A percentile compares a stretch with the other conserved stretches of the same genome.
Evolutionary conservation across 805 yeast genomes (phyloP).

Genomic region (Candida maltosa): DNA sequence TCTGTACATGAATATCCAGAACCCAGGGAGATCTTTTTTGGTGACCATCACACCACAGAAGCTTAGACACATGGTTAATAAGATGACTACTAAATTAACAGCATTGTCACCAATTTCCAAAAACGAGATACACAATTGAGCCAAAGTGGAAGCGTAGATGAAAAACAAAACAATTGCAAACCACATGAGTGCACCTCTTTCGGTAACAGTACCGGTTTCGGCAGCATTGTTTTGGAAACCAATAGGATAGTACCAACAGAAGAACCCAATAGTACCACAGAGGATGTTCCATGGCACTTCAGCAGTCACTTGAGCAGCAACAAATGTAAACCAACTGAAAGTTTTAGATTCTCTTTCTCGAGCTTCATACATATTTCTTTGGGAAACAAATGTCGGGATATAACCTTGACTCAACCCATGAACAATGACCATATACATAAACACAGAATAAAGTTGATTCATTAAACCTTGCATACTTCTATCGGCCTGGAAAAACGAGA

Average conservation of each 20-base stretch:
- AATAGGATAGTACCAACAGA: constrained; percentile 63
- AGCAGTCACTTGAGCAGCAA: constrained; percentile 36
- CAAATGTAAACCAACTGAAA: constrained; percentile 33
- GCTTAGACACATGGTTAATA: constrained; percentile 31
- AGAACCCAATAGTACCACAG: constrained; percentile 39
- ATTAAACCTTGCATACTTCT: constrained; percentile 58
- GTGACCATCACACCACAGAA: constrained; percentile 37
- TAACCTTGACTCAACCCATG: constrained; percentile 37
- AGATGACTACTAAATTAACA: constrained; percentile 24
- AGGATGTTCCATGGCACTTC: constrained; percentile 47
- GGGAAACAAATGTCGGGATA: constrained; percentile 40
- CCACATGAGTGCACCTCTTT: constrained; percentile 39
- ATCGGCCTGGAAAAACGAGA: constrained; percentile 46
- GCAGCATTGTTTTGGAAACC: constrained; percentile 49
- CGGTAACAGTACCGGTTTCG: constrained; percentile 33
- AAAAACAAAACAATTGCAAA: constrained; percentile 20
- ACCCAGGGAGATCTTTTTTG: constrained; percentile 27
- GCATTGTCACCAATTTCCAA: constrained; percentile 30
- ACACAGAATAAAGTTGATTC: constrained; percentile 57
- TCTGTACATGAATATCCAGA: constrained; percentile 75
- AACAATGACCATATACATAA: constrained; percentile 40
- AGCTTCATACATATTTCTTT: constrained; percentile 45
- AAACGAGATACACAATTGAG: constrained; percentile 27
- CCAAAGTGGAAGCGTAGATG: constrained; percentile 24
- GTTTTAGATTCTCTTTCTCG: constrained; percentile 27